Evolutionary conservation across 2,329 filamentous ascomycete species (phyloP), one percentile per base, ranked within the genome.

Genomic region (Davidsoniella australis): DNA sequence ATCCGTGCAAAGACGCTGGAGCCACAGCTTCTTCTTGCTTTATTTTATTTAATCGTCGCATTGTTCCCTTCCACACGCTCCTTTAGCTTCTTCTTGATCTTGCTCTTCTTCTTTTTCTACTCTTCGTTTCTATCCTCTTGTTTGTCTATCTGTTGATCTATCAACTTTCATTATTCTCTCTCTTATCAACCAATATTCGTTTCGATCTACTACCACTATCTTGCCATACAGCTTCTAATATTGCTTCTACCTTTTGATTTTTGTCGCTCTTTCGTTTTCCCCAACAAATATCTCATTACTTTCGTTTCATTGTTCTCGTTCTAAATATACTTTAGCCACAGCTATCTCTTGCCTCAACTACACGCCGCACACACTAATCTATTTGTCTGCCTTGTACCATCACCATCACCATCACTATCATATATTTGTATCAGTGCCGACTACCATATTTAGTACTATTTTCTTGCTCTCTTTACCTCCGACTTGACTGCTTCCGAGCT

Each of bases 71-170:
- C 29, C 9, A 9, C 29, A 33, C 29, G 12, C 29, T 33, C 29
- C 29, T 33, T 33, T 33, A 33, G 29, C 29, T 33, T 44, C 1
- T 33, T 44, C 36, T 45, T 18, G 16, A 24, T 42, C n/a, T 17
- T 44, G 20, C 37, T 46, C 18, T 37, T 43, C 42, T 40, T 41
- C 20, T 48, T 52, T 46, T 49, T 36, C 9, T 37, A 26, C 16
- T 46, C 16, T 40, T 40, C 20, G 10, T 44, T 23, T 12, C n/a
- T 18, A 12, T 48, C n/a, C 12, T n/a, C 17, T 43, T 39, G 16
- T 37, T 37, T 12, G 24, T 37, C 26, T 37, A 24, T 24, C 9
- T 33, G 29, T 33, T 33, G 38, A 17, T 38, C 39, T 18, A 23
- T 41, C 37, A 16, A 23, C 24, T 26, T 42, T 46, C 23, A n/a